A percentile compares a stretch with the other conserved stretches of the same genome.
phyloP scores from a whole-genome alignment of 768 basidiomycete genomes.

The Russula compacta region DNA sequence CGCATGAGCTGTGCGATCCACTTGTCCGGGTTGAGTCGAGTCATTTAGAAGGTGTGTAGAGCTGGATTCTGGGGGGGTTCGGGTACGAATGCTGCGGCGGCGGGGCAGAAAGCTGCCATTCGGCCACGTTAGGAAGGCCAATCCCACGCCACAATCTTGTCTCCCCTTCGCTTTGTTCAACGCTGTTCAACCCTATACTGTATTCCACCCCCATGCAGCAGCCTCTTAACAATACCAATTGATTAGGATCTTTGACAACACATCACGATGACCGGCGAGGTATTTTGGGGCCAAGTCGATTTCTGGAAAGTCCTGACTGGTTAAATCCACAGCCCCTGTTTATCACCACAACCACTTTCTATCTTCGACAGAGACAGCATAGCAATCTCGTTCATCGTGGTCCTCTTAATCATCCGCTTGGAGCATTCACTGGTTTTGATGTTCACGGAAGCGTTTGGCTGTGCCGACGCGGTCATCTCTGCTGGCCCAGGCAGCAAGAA shows the following conservation, averaged over 20 bases:
- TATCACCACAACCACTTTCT: no score
- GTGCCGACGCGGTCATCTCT: conserved; percentile 31
- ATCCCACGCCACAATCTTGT: neutral
- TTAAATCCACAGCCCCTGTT: no score
- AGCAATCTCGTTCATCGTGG: conserved; percentile 29
- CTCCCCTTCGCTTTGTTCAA: no score
- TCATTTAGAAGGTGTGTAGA: neutral
- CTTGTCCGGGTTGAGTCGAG: conserved; percentile 45
- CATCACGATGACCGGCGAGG: no score
- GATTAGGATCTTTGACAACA: no score
- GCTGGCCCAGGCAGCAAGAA: conserved; percentile 50
- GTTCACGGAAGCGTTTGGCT: conserved; percentile 38
- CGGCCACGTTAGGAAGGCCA: neutral
- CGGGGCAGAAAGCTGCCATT: no score
- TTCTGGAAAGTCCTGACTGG: no score
- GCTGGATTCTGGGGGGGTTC: neutral
- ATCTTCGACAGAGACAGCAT: conserved; percentile 26
- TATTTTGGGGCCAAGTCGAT: no score
- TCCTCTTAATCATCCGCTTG: conserved; percentile 50
- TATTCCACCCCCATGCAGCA: no score
- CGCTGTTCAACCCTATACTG: no score
- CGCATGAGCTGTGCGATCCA: conserved; percentile 85
- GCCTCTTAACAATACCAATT: no score
- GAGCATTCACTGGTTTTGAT: conserved; percentile 41
- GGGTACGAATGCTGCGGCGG: neutral